Percentiles rank a stretch among this genome's conserved stretches.
Conservation (phyloP, 805 yeast genomes). For the Starmerella powellii region DNA sequence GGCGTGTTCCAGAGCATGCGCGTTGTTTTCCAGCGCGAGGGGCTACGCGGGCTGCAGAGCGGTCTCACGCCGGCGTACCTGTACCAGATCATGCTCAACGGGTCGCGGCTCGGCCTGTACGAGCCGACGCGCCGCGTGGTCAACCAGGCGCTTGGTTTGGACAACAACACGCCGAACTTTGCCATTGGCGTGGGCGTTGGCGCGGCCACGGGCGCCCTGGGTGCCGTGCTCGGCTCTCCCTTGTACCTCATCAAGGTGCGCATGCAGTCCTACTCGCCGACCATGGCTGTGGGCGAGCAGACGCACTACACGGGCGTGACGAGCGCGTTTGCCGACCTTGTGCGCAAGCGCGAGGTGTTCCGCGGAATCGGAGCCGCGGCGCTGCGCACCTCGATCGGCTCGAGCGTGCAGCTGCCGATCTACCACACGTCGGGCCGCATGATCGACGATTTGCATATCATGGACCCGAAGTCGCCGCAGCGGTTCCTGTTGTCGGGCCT, state of each 20-base stretch:
- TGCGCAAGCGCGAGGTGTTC: slow-evolving; percentile 60
- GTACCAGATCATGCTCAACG: slow-evolving; percentile 84
- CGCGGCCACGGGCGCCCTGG: slow-evolving; percentile 72
- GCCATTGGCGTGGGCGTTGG: slow-evolving; percentile 68
- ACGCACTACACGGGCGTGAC: slow-evolving; percentile 64
- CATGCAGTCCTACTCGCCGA: slow-evolving; percentile 81
- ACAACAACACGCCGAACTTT: slow-evolving; percentile 39
- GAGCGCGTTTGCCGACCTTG: slow-evolving; percentile 57
- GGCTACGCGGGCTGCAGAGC: slow-evolving; percentile 75
- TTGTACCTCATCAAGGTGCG: slow-evolving; percentile 85
- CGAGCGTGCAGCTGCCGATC: slow-evolving; percentile 87
- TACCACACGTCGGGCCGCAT: slow-evolving; percentile 66
- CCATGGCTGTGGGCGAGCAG: slow-evolving; percentile 72
- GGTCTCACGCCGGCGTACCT: slow-evolving; percentile 82
- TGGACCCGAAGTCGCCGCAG: slow-evolving; percentile 35
- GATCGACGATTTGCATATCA: slow-evolving; percentile 40
- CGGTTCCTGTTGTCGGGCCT: slow-evolving; percentile 24
- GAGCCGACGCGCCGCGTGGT: slow-evolving; percentile 65
- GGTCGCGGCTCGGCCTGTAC: slow-evolving; percentile 87
- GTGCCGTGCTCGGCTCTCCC: slow-evolving; percentile 85
- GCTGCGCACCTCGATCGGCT: slow-evolving; percentile 88
- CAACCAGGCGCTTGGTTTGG: slow-evolving; percentile 46
- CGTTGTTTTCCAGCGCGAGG: slow-evolving; percentile 66
- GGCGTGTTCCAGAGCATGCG: slow-evolving; percentile 78
- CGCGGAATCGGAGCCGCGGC: slow-evolving; percentile 93